Conservation (phyloP, 257 asterid species). For the Primulina tabacum region DNA sequence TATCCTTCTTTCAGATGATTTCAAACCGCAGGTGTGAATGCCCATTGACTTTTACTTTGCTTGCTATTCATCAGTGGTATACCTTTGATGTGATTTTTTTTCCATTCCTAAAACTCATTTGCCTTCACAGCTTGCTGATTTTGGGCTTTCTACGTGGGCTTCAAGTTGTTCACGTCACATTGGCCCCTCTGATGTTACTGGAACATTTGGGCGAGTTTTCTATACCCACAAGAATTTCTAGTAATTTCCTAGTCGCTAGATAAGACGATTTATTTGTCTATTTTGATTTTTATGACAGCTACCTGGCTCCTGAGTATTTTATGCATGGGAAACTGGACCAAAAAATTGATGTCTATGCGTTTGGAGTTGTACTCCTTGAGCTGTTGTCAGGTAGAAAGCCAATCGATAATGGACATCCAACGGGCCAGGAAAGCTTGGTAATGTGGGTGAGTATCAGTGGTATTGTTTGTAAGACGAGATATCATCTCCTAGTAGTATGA, state of each 20-base stretch:
- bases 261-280: constrained; percentile 2
- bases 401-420: constrained; percentile 53
- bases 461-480: background rate
- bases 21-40: constrained; percentile 70
- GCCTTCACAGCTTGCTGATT: constrained; percentile 36
- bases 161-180: constrained; percentile 55
- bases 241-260: constrained; percentile 13
- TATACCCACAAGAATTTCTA: constrained; percentile 15
- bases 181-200: constrained; percentile 67
- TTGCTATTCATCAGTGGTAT: constrained; percentile 11
- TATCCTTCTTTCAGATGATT: constrained; percentile 78
- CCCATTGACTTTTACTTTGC: background rate
- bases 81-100: background rate
- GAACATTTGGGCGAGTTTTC: constrained; percentile 81
- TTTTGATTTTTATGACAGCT: constrained; percentile 43
- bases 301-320: constrained; percentile 91
- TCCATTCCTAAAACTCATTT: background rate
- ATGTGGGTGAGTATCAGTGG: constrained; percentile 63
- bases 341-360: constrained; percentile 83
- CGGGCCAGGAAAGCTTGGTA: constrained; percentile 78
- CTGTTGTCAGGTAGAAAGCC: constrained; percentile 87
- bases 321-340: constrained; percentile 74
- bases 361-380: constrained; percentile 94
- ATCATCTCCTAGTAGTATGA: background rate
- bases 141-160: constrained; percentile 82